Conservation (phyloP, 2,329 filamentous ascomycete species). For the Aspergillus uvarum region DNA sequence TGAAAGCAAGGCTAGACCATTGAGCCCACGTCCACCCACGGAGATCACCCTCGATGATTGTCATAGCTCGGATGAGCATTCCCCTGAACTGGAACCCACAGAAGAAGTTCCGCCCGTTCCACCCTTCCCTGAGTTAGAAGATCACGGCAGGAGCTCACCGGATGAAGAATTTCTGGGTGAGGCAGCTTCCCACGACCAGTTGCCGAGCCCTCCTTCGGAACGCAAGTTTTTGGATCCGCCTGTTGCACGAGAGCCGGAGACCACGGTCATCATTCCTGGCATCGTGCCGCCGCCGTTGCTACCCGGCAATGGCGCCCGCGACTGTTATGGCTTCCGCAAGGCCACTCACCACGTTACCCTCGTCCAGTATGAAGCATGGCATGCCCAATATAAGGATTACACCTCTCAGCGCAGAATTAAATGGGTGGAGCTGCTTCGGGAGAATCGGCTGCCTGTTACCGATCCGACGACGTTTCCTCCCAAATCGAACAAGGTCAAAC, state of each 20-base stretch:
- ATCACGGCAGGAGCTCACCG: slow-evolving; percentile 13
- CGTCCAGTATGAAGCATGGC: slow-evolving; percentile 80
- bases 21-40: slow-evolving; percentile 29
- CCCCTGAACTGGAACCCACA: slow-evolving; percentile 20
- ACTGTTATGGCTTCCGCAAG: slow-evolving; percentile 92
- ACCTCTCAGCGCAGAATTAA: slow-evolving; percentile 73
- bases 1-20: slow-evolving; percentile 34
- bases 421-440: slow-evolving; percentile 76
- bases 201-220: not conserved
- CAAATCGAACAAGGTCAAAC: slow-evolving; percentile 78
- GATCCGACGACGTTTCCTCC: slow-evolving; percentile 76
- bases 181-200: slow-evolving; percentile 7
- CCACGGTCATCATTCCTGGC: slow-evolving; percentile 36
- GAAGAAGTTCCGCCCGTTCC: slow-evolving; percentile 21
- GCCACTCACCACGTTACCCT: slow-evolving; percentile 73
- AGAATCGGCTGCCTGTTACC: slow-evolving; percentile 70
- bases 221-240: not conserved
- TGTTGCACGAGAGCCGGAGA: slow-evolving; percentile 7
- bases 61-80: slow-evolving; percentile 21
- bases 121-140: slow-evolving; percentile 5
- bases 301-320: slow-evolving; percentile 51
- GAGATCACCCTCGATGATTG: slow-evolving; percentile 30
- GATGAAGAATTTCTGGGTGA: slow-evolving; percentile 20
- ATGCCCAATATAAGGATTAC: slow-evolving; percentile 70
- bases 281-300: slow-evolving; percentile 40